Percentiles rank a stretch among this genome's conserved stretches.
phyloP scores from a whole-genome alignment of 495 filamentous ascomycete genomes.

The Daldinia concentrica region DNA sequence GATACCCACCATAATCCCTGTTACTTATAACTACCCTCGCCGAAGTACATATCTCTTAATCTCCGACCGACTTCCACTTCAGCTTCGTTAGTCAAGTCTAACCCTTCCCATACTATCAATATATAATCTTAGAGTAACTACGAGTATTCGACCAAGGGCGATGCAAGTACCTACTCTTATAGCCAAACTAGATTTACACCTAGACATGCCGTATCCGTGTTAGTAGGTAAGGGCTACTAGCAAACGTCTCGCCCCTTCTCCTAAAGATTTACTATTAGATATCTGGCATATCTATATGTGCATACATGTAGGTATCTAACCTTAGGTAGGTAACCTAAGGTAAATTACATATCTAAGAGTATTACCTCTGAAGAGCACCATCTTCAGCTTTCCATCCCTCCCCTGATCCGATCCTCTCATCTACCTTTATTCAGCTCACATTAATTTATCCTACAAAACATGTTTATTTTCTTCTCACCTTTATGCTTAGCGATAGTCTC shows the following conservation, averaged over 20 bases:
- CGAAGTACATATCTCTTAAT: no score
- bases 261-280: neutral
- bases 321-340: neutral
- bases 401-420: neutral
- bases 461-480: constrained; percentile 10
- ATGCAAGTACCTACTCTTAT: neutral
- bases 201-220: neutral
- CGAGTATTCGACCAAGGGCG: neutral
- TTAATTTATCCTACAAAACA: constrained; percentile 25
- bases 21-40: no score
- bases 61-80: neutral
- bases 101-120: neutral
- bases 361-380: neutral
- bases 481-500: neutral
- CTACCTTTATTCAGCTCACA: constrained; percentile 1
- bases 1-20: no score
- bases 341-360: neutral
- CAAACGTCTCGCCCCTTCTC: constrained; percentile 2
- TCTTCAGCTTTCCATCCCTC: neutral
- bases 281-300: neutral
- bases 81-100: neutral
- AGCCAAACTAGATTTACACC: neutral
- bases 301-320: neutral
- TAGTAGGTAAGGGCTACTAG: neutral
- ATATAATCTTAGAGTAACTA: neutral